Evolutionary conservation across 2,329 filamentous ascomycete species (phyloP), one percentile per base, ranked within the genome.

Genomic region (Venturia asperata): DNA sequence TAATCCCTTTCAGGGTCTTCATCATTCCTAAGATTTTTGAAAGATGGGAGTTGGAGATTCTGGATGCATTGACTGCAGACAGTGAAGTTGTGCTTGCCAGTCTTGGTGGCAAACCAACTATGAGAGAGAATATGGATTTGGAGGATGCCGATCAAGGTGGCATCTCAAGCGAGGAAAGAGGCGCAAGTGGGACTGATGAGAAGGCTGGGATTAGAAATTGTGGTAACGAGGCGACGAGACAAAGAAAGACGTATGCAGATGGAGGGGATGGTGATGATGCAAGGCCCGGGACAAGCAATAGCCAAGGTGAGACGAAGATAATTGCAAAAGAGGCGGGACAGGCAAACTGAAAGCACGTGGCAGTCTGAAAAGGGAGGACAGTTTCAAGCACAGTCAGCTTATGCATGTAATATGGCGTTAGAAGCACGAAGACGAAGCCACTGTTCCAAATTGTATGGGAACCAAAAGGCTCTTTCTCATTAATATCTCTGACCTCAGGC

Each of bases 1-100:
- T 85, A 21, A 84, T 86, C 9, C 84, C 84, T 0, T 69, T 85
- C 39, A 74, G 83, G 3, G 82, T 79, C 67, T 75, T 78, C 64
- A 64, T 81, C 0, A 72, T 85, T 67, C 83, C 83, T 0, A 69
- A 74, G 19, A 81, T 81, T 72, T 85, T 85, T 67, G 76, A 74
- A 0, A 70, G 74, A 5, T 68, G 77, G 21, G 82, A 85, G 69
- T 70, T 85, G 13, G 70, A 75, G 19, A 70, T 83, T 0, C 69
- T 85, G 66, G 83, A 85, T 71, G 78, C 78, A 27, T 78, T 82
- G 34, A 85, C 83, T 0, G 63, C 63, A 34, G 58, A 45, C n/a
- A 56, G 30, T 56, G 62, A 64, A 24, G 62, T 64, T 41, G 62
- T 64, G 9, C 62, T 64, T 37, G 43, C 62, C 5, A 64, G 62